phyloP scores from a whole-genome alignment of 306 rosid genomes.

The Acmispon strigosus region DNA sequence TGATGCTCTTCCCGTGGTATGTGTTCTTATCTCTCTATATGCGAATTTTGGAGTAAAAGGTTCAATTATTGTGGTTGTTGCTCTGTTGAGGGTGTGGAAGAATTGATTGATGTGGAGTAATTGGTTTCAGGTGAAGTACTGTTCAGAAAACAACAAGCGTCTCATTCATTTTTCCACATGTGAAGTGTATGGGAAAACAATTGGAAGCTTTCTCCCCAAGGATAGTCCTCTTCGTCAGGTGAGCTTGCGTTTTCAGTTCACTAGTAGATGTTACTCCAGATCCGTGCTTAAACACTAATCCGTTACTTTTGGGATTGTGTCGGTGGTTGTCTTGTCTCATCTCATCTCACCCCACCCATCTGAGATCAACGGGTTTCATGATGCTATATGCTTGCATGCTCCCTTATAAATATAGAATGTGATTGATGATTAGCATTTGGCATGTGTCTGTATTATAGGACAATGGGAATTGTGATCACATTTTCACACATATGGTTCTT shows the following conservation, averaged over 20 bases:
- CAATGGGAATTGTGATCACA: background rate
- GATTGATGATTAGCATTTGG: background rate
- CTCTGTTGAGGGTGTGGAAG: background rate
- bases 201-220: conserved; percentile 87
- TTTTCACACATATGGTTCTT: background rate
- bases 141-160: conserved; percentile 83
- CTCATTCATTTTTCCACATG: conserved; percentile 92
- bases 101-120: conserved; percentile 20
- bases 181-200: conserved; percentile 94
- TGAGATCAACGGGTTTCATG: background rate
- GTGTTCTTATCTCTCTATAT: background rate
- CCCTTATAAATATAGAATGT: background rate
- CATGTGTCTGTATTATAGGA: background rate
- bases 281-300: background rate
- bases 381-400: background rate
- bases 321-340: background rate
- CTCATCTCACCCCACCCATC: background rate
- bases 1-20: conserved; percentile 90
- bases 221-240: conserved; percentile 93
- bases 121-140: conserved; percentile 66
- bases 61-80: background rate
- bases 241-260: background rate
- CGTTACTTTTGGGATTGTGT: conserved; percentile 5
- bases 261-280: background rate
- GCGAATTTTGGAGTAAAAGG: background rate